Evolutionary conservation across 177 flowering plant species (phyloP).

Genomic region (Telopea speciosissima): DNA sequence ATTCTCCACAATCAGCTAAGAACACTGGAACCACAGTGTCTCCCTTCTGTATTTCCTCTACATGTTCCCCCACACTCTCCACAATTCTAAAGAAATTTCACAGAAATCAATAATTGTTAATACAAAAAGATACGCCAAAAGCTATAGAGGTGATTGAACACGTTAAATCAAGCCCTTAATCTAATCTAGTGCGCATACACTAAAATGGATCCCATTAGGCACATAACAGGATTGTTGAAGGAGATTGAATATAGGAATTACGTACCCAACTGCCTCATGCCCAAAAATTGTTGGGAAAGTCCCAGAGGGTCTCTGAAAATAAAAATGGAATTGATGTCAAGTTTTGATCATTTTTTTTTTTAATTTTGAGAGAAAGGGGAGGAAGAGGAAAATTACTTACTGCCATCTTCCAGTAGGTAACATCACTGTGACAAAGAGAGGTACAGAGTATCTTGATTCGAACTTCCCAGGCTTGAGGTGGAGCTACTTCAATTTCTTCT

Average conservation of each 20-base stretch:
- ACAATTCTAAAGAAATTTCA: slow-evolving; percentile 55
- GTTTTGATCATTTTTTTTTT: too few relatives aligned
- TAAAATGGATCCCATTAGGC: too few relatives aligned
- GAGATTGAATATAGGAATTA: too few relatives aligned
- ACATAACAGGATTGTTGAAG: too few relatives aligned
- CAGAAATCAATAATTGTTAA: too few relatives aligned
- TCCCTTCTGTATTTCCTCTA: slow-evolving; percentile 47
- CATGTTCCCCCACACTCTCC: slow-evolving; percentile 70
- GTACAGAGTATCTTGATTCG: slow-evolving; percentile 64
- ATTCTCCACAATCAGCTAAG: slow-evolving; percentile 47
- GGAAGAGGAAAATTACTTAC: too few relatives aligned
- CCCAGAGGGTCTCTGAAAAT: slow-evolving; percentile 19
- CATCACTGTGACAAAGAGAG: slow-evolving; percentile 64
- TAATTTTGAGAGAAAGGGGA: too few relatives aligned
- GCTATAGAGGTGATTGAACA: too few relatives aligned
- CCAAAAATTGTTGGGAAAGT: slow-evolving; percentile 52
- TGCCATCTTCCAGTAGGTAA: slow-evolving; percentile 54
- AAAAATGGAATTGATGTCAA: too few relatives aligned
- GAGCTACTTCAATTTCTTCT: slow-evolving; percentile 60
- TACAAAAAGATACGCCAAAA: too few relatives aligned
- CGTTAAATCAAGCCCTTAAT: too few relatives aligned
- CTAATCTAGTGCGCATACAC: too few relatives aligned
- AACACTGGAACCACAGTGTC: slow-evolving; percentile 62
- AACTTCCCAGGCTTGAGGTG: slow-evolving; percentile 62
- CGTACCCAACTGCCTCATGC: slow-evolving; percentile 69